Evolutionary conservation across 2,329 filamentous ascomycete genomes (phyloP), one percentile per base, ranked within the genome.

Genomic region (Gaeumannomyces sp.): DNA sequence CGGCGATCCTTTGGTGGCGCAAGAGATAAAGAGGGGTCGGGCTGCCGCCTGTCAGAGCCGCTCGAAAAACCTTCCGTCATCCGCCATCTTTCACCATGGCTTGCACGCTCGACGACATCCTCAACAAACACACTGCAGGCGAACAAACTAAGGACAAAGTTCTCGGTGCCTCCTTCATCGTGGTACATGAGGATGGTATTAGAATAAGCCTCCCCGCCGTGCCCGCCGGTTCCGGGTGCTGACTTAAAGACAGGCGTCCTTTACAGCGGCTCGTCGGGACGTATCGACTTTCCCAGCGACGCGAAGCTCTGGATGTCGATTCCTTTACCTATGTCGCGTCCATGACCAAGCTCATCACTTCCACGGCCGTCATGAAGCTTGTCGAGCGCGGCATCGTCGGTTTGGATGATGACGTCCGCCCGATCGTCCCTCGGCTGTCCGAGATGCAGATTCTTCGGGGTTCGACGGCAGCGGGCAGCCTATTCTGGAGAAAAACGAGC

Each of bases 341-440:
- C 0, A 85, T 82, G 70, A 85, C 84, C 16, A 87, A 87, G 73
- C 76, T 85, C 76, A 73, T 86, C 19, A 75, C 77, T 0, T 81
- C 77, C 0, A 72, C 86, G 22, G 81, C 82, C 1, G 79, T 76
- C 61, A 84, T 87, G 81, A 84, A 86, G 71, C 78, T 85, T 0
- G 83, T 86, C 1, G 84, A 86, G 69, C 73, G 78, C 63, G 83
- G 81, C 0, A 67, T 71, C 10, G 68, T 86, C n/a, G 73, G 68
- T 0, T 73, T 86, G 0, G 84, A 86, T 62, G 79, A 84, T 65
- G 74, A 73, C 0, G 74, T 76, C 0, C 76, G 80, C 62, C 72
- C 81, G 4, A 70, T 84, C 16, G 80, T 74, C 27, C 83, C 80
- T 0, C 84, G 86, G 69, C 73, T 86, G 16, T 79, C 74, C 67